Evolutionary conservation across 805 yeast genomes (phyloP).

Genomic region (Candida suzukii): DNA sequence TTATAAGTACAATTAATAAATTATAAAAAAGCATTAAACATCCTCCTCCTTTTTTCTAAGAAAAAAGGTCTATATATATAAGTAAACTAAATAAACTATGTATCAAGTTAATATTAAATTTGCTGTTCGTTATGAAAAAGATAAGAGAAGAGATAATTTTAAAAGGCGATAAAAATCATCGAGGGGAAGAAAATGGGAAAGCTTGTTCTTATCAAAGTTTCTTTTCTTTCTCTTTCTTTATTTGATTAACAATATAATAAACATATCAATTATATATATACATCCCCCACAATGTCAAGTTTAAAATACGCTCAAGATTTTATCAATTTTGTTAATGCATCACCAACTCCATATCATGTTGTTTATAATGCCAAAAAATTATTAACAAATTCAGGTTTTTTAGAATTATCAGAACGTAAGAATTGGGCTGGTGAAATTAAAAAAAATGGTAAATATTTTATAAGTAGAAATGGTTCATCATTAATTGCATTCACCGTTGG

Average conservation of each 20-base stretch:
- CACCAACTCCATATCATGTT: slow-evolving; percentile 95
- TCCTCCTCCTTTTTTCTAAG: background rate
- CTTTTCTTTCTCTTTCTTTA: no score
- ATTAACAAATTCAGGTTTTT: slow-evolving; percentile 58
- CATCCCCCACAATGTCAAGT: background rate
- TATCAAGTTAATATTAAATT: no score
- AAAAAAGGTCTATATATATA: no score
- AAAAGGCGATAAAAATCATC: no score
- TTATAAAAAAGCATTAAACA: no score
- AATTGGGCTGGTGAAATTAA: slow-evolving; percentile 55
- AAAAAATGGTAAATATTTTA: slow-evolving; percentile 65
- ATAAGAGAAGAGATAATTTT: no score
- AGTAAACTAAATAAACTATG: no score
- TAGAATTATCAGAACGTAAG: slow-evolving; percentile 63
- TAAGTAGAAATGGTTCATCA: slow-evolving; percentile 86
- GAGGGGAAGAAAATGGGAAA: no score
- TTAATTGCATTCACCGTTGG: slow-evolving; percentile 85
- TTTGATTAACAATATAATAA: no score
- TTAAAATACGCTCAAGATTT: slow-evolving; percentile 50
- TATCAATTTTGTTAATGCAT: slow-evolving; percentile 67
- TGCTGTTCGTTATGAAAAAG: no score
- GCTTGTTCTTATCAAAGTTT: no score
- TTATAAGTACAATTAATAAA: no score
- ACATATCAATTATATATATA: background rate
- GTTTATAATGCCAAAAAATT: slow-evolving; percentile 57